phyloP scores from a whole-genome alignment of 75 land plant species.

The Azolla pinnata region DNA sequence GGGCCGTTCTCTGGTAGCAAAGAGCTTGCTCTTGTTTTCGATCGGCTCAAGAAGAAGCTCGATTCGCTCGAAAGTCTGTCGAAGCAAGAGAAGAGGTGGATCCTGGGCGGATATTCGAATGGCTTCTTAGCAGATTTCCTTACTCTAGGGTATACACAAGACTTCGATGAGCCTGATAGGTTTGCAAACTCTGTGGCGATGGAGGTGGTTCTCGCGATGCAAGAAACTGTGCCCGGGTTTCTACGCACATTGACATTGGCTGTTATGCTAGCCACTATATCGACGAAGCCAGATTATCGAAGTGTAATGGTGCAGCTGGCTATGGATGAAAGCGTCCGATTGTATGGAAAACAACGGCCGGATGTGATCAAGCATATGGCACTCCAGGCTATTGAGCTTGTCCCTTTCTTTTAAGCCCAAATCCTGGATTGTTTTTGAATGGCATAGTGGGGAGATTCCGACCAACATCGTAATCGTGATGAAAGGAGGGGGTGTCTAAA shows the following conservation, averaged over 20 bases:
- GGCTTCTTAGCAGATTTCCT: slow-evolving; percentile 4
- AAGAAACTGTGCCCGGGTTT: slow-evolving; percentile 6
- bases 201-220: slow-evolving; percentile 9
- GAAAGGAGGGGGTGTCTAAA: too few species aligned
- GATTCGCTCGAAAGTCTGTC: background rate
- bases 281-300: background rate
- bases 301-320: background rate
- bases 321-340: slow-evolving; percentile 1
- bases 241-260: slow-evolving; percentile 1
- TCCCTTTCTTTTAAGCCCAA: slow-evolving; percentile 7
- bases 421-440: too few species aligned
- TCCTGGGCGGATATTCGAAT: slow-evolving; percentile 1
- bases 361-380: slow-evolving; percentile 2
- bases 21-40: background rate
- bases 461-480: too few species aligned
- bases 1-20: slow-evolving; percentile 1
- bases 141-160: slow-evolving; percentile 2
- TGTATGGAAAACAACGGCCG: slow-evolving; percentile 8
- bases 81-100: slow-evolving; percentile 7
- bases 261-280: slow-evolving; percentile 4
- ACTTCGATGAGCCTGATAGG: background rate
- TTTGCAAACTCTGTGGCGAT: background rate
- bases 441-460: too few species aligned
- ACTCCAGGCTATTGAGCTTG: background rate
- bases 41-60: background rate